Base-by-base conservation (phyloP, 2,329 filamentous ascomycete species). In the Sclerotiophoma versabilis region DNA sequence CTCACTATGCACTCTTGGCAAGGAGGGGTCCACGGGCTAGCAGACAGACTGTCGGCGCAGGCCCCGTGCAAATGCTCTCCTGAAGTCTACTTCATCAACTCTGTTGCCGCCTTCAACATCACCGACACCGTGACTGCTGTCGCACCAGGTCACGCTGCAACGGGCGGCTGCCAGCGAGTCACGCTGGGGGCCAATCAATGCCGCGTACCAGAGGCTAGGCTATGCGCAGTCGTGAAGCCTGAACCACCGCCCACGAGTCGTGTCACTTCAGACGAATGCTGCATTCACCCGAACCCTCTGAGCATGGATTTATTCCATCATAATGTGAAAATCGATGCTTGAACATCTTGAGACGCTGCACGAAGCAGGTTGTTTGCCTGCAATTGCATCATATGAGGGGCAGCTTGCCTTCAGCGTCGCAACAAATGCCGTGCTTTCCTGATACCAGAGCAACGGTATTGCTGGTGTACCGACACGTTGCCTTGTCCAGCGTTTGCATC, bases 161-260 rank as follows among this genome's bases (percentile, higher is more conserved):
- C 54, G 59, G 48, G 55, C 60, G 58, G 52, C 60, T 62, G 60
- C 62, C 57, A 58, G 53, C 58, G 44, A 53, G 41, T 54, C 58
- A 46, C 49, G 49, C 56, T 48, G 59, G 60, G 50, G 51, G 59
- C 71, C 69, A 72, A 71, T 70, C 69, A 70, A 47, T 45, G 48
- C 50, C 5, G 37, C 52, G 43, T 69, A 58, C 69, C 73, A 72
- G 62, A 62, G 63, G 64, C 68, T 70, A 69, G 69, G 49, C 58
- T 59, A 51, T 39, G 41, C 39, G 27, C 51, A 44, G 39, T 27
- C 33, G 43, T 50, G 57, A 54, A 43, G 45, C 49, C 45, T 49
- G 41, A 47, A 54, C 34, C 42, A 47, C 34, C 20, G 29, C 39
- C 55, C 48, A 54, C 63, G 66, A 70, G 60, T 71, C 68, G 64